These are phyloP conservation scores for Capsella bursapastoris DNA, from an alignment of 345 rosid species.

Conservation along the genomic window DNA sequence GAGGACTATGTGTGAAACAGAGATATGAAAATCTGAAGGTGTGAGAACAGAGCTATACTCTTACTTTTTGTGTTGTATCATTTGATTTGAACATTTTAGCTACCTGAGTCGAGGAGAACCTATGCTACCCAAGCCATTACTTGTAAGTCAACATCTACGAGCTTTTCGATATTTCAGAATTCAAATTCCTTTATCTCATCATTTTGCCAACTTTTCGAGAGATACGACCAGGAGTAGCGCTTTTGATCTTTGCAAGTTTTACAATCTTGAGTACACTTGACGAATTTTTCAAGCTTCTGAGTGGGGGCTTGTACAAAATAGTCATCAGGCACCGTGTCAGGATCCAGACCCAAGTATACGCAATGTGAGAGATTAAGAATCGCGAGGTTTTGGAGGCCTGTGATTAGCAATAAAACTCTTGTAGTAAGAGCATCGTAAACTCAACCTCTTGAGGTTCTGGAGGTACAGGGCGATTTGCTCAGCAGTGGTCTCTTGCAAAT, in stretches of 20 bases:
- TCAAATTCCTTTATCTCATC: conserved; percentile 29
- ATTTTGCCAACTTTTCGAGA: neutral
- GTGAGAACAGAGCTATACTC: too few relatives aligned
- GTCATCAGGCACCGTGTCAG: neutral
- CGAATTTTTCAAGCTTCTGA: conserved; percentile 20
- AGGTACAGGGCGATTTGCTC: neutral
- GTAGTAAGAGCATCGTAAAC: neutral
- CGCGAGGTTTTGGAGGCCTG: neutral
- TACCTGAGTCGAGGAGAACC: neutral
- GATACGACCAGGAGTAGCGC: neutral
- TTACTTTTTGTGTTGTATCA: neutral
- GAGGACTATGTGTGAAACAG: too few relatives aligned
- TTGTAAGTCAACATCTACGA: neutral
- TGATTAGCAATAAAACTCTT: conserved; percentile 1
- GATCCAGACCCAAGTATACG: neutral
- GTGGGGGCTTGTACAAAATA: conserved; percentile 5
- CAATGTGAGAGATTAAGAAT: conserved; percentile 31
- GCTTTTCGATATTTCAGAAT: conserved; percentile 4
- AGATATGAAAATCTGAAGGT: too few relatives aligned
- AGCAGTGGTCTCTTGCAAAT: neutral
- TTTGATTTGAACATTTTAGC: neutral
- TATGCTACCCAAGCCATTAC: neutral
- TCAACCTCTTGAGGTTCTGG: conserved; percentile 17
- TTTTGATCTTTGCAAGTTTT: neutral
- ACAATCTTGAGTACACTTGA: neutral